Evolutionary conservation across 371 early-diverging fungal genomes (phyloP).

Genomic region (Rhizopus stolonifer): DNA sequence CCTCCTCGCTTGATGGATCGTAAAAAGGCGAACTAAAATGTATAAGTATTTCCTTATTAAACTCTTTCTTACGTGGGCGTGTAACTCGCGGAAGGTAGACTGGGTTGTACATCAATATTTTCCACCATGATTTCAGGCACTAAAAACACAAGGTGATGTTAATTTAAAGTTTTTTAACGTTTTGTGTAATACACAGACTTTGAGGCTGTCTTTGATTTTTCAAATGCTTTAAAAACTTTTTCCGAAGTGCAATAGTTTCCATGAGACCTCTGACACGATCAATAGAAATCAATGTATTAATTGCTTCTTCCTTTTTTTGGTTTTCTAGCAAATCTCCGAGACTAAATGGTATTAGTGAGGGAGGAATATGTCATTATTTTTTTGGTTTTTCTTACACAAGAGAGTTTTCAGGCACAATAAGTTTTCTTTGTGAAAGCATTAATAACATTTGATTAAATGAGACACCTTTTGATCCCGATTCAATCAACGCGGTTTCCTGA

Average conservation of each 20-base stretch:
- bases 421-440: slow-evolving; percentile 58
- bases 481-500: slow-evolving; percentile 39
- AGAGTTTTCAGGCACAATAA: slow-evolving; percentile 55
- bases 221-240: slow-evolving; percentile 43
- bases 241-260: slow-evolving; percentile 45
- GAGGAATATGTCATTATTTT: too few relatives aligned
- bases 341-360: slow-evolving; percentile 15
- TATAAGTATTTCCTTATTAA: neutral
- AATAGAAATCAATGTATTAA: slow-evolving; percentile 43
- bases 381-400: slow-evolving; percentile 44
- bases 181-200: slow-evolving; percentile 2
- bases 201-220: slow-evolving; percentile 21
- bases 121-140: slow-evolving; percentile 37
- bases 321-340: slow-evolving; percentile 44
- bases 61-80: slow-evolving; percentile 6
- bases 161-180: neutral
- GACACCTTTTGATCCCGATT: slow-evolving; percentile 43
- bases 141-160: slow-evolving; percentile 4
- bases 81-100: neutral
- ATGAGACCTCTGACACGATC: slow-evolving; percentile 49
- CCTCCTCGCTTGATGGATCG: slow-evolving; percentile 13
- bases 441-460: slow-evolving; percentile 63
- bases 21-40: neutral
- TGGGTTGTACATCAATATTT: slow-evolving; percentile 11
- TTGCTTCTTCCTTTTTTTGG: slow-evolving; percentile 44